Percentiles rank a stretch among this genome's conserved stretches.
These are phyloP conservation scores for Biancaea sappan DNA, from an alignment of 306 rosid species.

Conservation along the genomic window DNA sequence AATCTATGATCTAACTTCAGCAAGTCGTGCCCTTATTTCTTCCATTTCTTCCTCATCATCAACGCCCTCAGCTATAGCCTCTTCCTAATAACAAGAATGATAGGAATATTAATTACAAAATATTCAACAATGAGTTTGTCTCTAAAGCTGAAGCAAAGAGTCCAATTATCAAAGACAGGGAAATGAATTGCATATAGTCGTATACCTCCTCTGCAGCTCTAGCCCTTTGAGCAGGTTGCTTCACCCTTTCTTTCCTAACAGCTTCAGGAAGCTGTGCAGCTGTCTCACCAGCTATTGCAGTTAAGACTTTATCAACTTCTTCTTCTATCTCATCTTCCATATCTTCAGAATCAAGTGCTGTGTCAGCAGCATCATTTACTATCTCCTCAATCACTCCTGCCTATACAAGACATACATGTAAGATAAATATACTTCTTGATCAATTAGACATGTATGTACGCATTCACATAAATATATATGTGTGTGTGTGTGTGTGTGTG, in stretches of 20 bases:
- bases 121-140: constrained; percentile 13
- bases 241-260: constrained; percentile 65
- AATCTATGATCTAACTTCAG: constrained; percentile 65
- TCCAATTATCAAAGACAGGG: not conserved
- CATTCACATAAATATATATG: no score
- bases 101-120: not conserved
- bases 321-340: constrained; percentile 95
- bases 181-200: not conserved
- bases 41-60: constrained; percentile 72
- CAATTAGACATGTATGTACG: not conserved
- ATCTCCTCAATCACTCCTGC: constrained; percentile 94
- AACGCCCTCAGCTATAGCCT: constrained; percentile 60
- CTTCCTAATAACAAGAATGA: constrained; percentile 44
- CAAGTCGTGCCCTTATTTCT: constrained; percentile 73
- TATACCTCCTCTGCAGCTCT: constrained; percentile 58
- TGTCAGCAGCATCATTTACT: constrained; percentile 77
- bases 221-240: constrained; percentile 63
- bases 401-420: constrained; percentile 42
- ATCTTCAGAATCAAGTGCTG: constrained; percentile 83
- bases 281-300: constrained; percentile 92
- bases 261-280: constrained; percentile 90
- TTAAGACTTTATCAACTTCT: constrained; percentile 88
- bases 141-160: constrained; percentile 8
- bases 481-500: no score
- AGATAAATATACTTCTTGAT: not conserved